A percentile compares a stretch with the other conserved stretches of the same genome.
Conservation (phyloP, 306 rosid species). For the Cyclanthera cordifolia region DNA sequence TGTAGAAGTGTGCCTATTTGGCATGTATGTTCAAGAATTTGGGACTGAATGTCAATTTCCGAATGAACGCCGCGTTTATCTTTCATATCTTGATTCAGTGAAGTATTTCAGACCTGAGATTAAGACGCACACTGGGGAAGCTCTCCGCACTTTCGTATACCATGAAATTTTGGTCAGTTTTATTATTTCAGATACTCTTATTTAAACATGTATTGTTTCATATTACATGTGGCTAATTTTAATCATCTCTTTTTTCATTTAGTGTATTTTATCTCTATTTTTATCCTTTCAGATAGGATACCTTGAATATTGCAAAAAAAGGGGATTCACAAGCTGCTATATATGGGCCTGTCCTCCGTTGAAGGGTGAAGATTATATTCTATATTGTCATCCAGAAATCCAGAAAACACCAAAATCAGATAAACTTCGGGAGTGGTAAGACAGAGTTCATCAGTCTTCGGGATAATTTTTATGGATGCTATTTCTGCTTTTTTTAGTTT, state of each 20-base stretch:
- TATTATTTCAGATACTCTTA: not conserved
- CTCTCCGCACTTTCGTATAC: constrained; percentile 89
- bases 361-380: constrained; percentile 98
- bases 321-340: constrained; percentile 95
- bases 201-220: not conserved
- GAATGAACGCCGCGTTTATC: constrained; percentile 92
- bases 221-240: not conserved
- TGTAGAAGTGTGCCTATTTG: constrained; percentile 92
- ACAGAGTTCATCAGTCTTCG: not conserved
- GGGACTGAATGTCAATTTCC: constrained; percentile 84
- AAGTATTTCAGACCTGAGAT: constrained; percentile 95
- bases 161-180: constrained; percentile 84
- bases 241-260: constrained; percentile 1
- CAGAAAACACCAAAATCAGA: constrained; percentile 99
- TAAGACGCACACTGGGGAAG: constrained; percentile 81
- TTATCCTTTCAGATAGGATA: constrained; percentile 63
- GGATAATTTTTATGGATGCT: constrained; percentile 7
- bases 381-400: constrained; percentile 96
- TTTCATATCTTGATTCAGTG: constrained; percentile 92
- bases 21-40: constrained; percentile 99
- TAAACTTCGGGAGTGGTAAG: constrained; percentile 95
- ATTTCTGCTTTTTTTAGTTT: constrained; percentile 1
- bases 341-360: constrained; percentile 99
- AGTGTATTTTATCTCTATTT: constrained; percentile 1
- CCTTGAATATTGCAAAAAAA: constrained; percentile 87